Conservation (phyloP, 2,329 filamentous ascomycete genomes). For the Apiospora kogelbergensis region DNA sequence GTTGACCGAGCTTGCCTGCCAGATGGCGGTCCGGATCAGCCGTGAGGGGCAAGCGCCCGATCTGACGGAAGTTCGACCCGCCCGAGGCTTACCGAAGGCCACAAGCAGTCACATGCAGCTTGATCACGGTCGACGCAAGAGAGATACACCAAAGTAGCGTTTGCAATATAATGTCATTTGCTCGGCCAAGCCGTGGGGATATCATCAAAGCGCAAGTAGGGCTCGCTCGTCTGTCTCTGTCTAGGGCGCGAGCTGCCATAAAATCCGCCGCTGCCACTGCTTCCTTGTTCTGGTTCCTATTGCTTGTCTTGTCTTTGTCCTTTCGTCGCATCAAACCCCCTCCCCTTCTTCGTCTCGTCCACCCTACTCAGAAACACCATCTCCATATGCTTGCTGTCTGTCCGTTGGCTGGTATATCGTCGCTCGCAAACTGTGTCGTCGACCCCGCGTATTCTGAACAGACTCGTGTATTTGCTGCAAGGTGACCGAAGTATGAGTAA, state of each 20-base stretch:
- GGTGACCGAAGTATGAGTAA: background rate
- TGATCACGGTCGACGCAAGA: background rate
- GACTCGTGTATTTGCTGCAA: background rate
- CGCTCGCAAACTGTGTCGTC: background rate
- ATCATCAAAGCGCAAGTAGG: constrained; percentile 28
- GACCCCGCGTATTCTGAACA: background rate
- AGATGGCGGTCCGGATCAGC: background rate
- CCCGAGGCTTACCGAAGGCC: too few relatives aligned
- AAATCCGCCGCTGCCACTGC: background rate
- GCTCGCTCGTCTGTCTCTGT: background rate
- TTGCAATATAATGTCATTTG: constrained; percentile 19
- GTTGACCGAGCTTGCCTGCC: too few relatives aligned
- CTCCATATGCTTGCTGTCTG: background rate
- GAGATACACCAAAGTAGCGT: background rate
- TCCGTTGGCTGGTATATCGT: background rate
- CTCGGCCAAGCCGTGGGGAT: constrained; percentile 34
- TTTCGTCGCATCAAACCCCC: background rate
- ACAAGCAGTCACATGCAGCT: background rate
- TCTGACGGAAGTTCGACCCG: too few relatives aligned
- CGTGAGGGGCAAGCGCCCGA: too few relatives aligned
- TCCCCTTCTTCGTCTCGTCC: background rate
- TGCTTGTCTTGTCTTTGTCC: background rate
- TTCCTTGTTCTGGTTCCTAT: too few relatives aligned
- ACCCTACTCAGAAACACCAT: background rate
- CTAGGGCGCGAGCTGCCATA: background rate